A percentile compares a stretch with the other conserved stretches of the same genome.
Conservation (phyloP, 495 filamentous ascomycete genomes). For the Neurospora sp. region DNA sequence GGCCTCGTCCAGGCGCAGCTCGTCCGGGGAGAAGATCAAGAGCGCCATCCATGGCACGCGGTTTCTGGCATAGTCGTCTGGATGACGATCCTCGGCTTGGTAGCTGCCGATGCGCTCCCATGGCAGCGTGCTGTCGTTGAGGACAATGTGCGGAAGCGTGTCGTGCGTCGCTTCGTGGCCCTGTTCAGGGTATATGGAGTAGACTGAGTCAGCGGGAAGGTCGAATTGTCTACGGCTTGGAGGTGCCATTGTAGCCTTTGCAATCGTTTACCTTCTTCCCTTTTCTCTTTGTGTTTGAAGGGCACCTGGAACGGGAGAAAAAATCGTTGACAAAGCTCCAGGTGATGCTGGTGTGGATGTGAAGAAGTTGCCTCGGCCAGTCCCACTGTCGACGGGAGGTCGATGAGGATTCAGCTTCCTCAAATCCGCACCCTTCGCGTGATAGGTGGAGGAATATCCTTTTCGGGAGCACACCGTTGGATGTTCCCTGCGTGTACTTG, state of each 20-base stretch:
- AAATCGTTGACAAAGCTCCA: neutral
- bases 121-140: conserved; percentile 39
- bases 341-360: neutral
- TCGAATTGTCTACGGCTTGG: conserved; percentile 9
- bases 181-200: conserved; percentile 32
- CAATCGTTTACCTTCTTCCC: neutral
- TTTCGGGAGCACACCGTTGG: no score
- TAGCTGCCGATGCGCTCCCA: conserved; percentile 26
- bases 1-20: conserved; percentile 8
- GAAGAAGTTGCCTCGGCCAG: neutral
- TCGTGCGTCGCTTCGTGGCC: conserved; percentile 24
- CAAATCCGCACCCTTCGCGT: neutral
- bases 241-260: neutral
- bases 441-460: no score
- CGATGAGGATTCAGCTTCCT: neutral
- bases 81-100: neutral
- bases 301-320: neutral
- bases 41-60: conserved; percentile 30
- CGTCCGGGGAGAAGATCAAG: conserved; percentile 25
- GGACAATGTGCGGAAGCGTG: conserved; percentile 39
- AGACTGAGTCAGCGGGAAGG: conserved; percentile 18
- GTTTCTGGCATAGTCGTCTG: conserved; percentile 12
- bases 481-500: no score
- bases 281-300: neutral
- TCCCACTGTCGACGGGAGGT: neutral